phyloP scores from a whole-genome alignment of 805 yeast genomes.

The Cyberlindnera bimundalis region DNA sequence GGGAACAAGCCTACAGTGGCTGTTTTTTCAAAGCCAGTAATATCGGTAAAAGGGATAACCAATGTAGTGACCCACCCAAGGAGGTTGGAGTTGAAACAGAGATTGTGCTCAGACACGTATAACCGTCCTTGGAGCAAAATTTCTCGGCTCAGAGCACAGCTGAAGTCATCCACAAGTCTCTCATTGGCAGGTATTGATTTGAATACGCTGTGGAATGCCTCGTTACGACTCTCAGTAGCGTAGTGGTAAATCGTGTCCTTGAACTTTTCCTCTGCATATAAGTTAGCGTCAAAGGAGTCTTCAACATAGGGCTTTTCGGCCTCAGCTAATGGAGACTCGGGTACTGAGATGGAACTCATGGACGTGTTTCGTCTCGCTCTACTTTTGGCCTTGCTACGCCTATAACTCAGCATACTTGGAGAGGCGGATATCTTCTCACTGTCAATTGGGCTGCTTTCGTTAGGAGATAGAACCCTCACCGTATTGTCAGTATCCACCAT shows the following conservation, averaged over 20 bases:
- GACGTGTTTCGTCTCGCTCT: conserved; percentile 19
- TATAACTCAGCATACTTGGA: conserved; percentile 27
- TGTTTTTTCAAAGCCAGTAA: conserved; percentile 71
- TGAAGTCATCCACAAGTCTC: conserved; percentile 76
- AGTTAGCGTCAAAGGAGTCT: conserved; percentile 30
- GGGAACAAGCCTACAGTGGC: conserved; percentile 88
- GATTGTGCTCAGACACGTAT: conserved; percentile 70
- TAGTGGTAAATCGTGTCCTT: conserved; percentile 56
- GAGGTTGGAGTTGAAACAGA: conserved; percentile 84
- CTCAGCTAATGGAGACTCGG: conserved; percentile 21
- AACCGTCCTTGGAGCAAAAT: conserved; percentile 84
- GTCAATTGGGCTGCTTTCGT: background rate
- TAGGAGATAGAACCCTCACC: background rate
- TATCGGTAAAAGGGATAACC: conserved; percentile 66
- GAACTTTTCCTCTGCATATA: conserved; percentile 57
- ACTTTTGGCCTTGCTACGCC: conserved; percentile 14
- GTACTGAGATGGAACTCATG: conserved; percentile 17
- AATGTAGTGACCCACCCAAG: conserved; percentile 89
- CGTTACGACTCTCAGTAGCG: conserved; percentile 61
- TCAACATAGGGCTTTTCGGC: conserved; percentile 7
- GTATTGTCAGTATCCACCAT: conserved; percentile 1
- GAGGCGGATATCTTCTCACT: conserved; percentile 13
- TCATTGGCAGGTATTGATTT: conserved; percentile 65
- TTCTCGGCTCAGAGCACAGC: conserved; percentile 87
- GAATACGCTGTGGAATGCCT: conserved; percentile 77